Conservation (phyloP, 2,329 filamentous ascomycete genomes). For the Hypomyces rosellus region DNA sequence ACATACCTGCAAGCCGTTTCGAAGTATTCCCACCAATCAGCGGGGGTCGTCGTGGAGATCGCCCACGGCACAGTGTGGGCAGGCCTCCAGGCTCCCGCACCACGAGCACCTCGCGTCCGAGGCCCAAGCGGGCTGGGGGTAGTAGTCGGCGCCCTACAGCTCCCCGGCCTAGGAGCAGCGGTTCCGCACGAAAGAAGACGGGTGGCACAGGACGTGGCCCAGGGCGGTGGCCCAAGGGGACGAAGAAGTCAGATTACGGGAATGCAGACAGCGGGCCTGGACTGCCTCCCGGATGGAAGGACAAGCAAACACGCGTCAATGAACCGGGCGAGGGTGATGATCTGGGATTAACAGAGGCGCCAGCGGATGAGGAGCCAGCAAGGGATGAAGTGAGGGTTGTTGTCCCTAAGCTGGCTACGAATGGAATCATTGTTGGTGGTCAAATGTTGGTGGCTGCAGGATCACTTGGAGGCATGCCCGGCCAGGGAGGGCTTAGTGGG, state of each 20-base stretch:
- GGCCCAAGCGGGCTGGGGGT: constrained; percentile 33
- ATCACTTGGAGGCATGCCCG: background rate
- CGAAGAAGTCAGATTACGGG: constrained; percentile 62
- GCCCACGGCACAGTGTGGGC: constrained; percentile 36
- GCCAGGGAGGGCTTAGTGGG: background rate
- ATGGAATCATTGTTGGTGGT: constrained; percentile 17
- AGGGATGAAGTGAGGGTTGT: constrained; percentile 29
- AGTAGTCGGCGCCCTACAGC: constrained; percentile 25
- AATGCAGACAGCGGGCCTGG: constrained; percentile 61
- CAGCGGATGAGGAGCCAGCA: constrained; percentile 20
- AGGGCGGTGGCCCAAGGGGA: constrained; percentile 61
- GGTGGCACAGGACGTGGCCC: constrained; percentile 60
- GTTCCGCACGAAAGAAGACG: constrained; percentile 45
- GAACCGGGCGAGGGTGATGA: background rate
- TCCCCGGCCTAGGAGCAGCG: constrained; percentile 36
- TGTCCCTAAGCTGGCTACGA: constrained; percentile 18
- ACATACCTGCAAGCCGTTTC: constrained; percentile 65
- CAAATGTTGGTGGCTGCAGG: constrained; percentile 1
- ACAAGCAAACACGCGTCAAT: constrained; percentile 18
- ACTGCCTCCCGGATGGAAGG: constrained; percentile 51
- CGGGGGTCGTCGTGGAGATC: constrained; percentile 41
- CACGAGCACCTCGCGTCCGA: constrained; percentile 30
- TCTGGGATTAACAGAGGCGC: background rate
- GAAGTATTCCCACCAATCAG: constrained; percentile 68
- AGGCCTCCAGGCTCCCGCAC: constrained; percentile 33